Base-by-base conservation (phyloP, 805 yeast genomes). In the Saccharomycopsis capsularis region DNA sequence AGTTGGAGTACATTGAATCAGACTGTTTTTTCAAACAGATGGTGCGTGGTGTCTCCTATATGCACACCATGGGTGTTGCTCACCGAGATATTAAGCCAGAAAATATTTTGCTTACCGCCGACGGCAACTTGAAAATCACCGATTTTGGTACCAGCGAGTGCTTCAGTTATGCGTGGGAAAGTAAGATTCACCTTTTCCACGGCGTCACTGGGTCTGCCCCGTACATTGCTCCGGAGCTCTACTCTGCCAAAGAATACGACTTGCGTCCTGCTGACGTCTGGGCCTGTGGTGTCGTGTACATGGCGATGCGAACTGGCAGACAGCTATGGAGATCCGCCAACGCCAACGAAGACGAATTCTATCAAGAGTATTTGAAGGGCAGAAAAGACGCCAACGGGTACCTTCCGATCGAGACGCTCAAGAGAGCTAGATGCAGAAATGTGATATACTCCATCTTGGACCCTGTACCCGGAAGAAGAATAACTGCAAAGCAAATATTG, bases 291-390 rank as follows among this genome's bases (percentile, higher is more conserved):
- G 91, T 88, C 9, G 87, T 88, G 32, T 88, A 85, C 61, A 82
- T 88, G 87, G 95, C 95, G 4, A 83, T 88, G 91, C 71, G 97
- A 58, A 86, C 96, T 0, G 99, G 98, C 3, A 72, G 96, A 46
- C 96, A 91, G 60, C 66, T 93, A 46, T 91, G 98, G 98, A 79
- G 85, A 58, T 68, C 80, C 50, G 96, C 98, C 2, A 64, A 57
- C 35, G 77, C 78, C 51, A 74, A 70, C 27, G 86, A 81, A 40
- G 98, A 91, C 61, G 95, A 82, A 58, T 87, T 86, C 60, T 91
- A 79, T 63, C 68, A 73, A 37, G 81, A 77, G 58, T 91, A 91
- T 62, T 66, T 90, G 51, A 73, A 73, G 44, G 89, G 86, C 50
- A 73, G 98, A 51, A 87, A 83, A 62, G 85, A 84, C 54, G 81